Evolutionary conservation across 2,329 filamentous ascomycete species (phyloP).

Genomic region (Diplodia scrobiculata): DNA sequence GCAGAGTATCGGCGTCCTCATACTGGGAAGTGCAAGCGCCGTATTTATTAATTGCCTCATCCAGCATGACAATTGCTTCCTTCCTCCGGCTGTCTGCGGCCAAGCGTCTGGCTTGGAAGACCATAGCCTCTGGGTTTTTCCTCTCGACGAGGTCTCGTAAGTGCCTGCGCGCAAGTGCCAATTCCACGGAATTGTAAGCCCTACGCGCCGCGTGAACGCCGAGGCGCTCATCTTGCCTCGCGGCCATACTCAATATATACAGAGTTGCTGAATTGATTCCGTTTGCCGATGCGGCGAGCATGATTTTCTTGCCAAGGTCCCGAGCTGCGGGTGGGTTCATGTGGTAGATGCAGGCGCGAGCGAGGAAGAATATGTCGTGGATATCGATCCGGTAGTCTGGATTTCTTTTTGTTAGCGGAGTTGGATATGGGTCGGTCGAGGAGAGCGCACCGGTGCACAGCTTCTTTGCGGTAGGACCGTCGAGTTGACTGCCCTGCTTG

Average conservation of each 20-base stretch:
- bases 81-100: neutral
- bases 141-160: neutral
- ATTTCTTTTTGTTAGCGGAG: neutral
- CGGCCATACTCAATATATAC: neutral
- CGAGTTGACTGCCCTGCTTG: neutral
- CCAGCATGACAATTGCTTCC: neutral
- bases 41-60: neutral
- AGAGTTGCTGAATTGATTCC: neutral
- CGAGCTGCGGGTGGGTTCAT: neutral
- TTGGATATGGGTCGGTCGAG: too few species aligned
- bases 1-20: neutral
- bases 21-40: neutral
- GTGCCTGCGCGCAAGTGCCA: neutral
- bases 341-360: constrained; percentile 6
- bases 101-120: neutral
- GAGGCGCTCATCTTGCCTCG: neutral
- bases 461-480: neutral
- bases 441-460: neutral
- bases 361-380: neutral
- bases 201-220: neutral
- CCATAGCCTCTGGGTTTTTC: neutral
- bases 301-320: constrained; percentile 1
- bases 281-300: neutral
- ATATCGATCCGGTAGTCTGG: neutral
- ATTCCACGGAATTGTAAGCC: constrained; percentile 7